A percentile compares a stretch with the other conserved stretches of the same genome.
These are phyloP conservation scores for Handroanthus guayacan DNA, from an alignment of 257 asterid genomes.

Conservation along the genomic window DNA sequence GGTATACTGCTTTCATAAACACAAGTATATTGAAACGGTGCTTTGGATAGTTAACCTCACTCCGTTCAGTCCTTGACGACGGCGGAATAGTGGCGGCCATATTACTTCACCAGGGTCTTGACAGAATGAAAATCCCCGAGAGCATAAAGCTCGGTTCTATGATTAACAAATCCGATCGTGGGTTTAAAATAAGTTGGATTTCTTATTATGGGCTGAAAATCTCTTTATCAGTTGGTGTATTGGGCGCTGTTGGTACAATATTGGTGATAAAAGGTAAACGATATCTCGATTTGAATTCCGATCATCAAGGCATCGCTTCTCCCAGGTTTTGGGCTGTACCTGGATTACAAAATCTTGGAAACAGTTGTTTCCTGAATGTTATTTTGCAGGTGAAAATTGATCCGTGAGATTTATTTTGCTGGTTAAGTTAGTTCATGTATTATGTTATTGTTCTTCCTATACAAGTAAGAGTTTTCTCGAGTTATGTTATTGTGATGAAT, in stretches of 20 bases:
- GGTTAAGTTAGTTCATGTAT: not conserved
- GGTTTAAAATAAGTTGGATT: conserved; percentile 48
- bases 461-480: not conserved
- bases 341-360: conserved; percentile 86
- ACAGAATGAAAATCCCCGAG: conserved; percentile 53
- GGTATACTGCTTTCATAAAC: too few species aligned
- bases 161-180: conserved; percentile 42
- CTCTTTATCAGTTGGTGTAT: conserved; percentile 58
- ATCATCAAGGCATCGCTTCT: conserved; percentile 34
- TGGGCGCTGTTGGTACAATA: conserved; percentile 61
- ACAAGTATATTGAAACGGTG: not conserved
- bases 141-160: conserved; percentile 39
- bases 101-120: not conserved
- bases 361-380: conserved; percentile 90
- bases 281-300: conserved; percentile 39
- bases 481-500: conserved; percentile 1
- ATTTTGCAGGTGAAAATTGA: conserved; percentile 76
- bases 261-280: conserved; percentile 52
- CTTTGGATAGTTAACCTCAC: not conserved
- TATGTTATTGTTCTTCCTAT: not conserved
- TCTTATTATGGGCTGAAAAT: conserved; percentile 47
- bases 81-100: conserved; percentile 19
- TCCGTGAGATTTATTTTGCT: not conserved
- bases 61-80: conserved; percentile 1
- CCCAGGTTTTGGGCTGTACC: conserved; percentile 61